These are phyloP conservation scores for Ceratocystis lukuohia DNA, from an alignment of 2,329 filamentous ascomycete genomes.

Conservation along the genomic window DNA sequence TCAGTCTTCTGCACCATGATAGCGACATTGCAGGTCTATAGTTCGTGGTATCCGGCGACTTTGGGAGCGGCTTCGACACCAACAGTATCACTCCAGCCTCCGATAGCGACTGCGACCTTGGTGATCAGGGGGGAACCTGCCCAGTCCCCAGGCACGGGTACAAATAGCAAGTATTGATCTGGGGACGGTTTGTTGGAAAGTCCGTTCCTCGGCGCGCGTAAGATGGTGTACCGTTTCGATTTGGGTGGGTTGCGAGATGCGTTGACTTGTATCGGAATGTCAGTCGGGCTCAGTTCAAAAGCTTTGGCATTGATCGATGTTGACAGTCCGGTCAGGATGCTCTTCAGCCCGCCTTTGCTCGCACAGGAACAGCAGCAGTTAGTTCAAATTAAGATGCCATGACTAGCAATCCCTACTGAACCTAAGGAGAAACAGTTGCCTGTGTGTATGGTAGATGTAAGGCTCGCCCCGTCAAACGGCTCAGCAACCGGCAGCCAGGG, in stretches of 20 bases:
- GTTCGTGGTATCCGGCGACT: constrained; percentile 36
- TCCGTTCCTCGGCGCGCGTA: constrained; percentile 42
- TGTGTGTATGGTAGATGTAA: not conserved
- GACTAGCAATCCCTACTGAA: no score
- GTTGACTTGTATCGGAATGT: constrained; percentile 31
- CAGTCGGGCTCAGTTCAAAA: not conserved
- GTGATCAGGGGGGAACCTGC: constrained; percentile 37
- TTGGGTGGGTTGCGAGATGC: constrained; percentile 30
- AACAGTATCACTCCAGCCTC: constrained; percentile 57
- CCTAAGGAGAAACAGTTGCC: no score
- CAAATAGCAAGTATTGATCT: constrained; percentile 39
- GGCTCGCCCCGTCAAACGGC: constrained; percentile 32
- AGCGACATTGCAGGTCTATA: constrained; percentile 51
- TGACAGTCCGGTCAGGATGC: not conserved
- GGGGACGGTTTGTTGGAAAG: constrained; percentile 34
- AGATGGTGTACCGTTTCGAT: constrained; percentile 30
- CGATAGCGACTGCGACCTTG: constrained; percentile 57
- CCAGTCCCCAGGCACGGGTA: constrained; percentile 28
- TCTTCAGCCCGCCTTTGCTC: no score
- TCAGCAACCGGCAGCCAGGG: not conserved
- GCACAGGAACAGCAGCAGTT: no score
- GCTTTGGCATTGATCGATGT: not conserved
- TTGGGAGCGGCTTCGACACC: constrained; percentile 48
- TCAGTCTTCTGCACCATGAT: constrained; percentile 47
- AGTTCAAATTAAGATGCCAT: no score